phyloP scores from a whole-genome alignment of 2,329 filamentous ascomycete species.

The Fusarium mexicanum region DNA sequence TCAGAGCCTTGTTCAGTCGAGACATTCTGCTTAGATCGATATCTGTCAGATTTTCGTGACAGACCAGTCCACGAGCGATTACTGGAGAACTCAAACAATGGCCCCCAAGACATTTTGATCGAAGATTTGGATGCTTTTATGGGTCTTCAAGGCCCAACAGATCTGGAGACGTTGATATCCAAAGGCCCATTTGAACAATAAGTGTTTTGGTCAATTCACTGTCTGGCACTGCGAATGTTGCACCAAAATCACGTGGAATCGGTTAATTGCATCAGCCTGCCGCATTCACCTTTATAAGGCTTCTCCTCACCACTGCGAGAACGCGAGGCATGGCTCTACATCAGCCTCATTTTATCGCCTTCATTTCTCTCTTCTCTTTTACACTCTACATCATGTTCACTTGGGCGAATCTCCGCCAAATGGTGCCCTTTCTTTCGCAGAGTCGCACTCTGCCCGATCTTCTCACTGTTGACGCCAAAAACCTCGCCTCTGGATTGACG shows the following conservation, averaged over 20 bases:
- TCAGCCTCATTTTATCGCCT: background rate
- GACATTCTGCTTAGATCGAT: background rate
- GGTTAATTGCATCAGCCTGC: background rate
- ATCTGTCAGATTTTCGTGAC: background rate
- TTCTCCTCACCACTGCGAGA: background rate
- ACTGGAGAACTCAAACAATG: background rate
- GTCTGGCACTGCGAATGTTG: background rate
- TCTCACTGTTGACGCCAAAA: background rate
- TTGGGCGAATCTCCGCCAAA: background rate
- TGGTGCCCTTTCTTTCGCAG: background rate
- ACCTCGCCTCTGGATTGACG: background rate
- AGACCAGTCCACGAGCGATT: background rate
- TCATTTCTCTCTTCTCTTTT: background rate
- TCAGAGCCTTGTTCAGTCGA: background rate
- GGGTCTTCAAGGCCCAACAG: accelerated
- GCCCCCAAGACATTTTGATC: background rate
- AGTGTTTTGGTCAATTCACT: background rate
- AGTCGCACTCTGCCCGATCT: background rate
- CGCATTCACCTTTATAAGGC: background rate
- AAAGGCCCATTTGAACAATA: background rate
- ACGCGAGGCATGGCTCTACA: background rate
- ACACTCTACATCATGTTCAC: background rate
- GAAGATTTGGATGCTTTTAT: background rate
- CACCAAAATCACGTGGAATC: background rate
- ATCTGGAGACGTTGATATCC: background rate